Conservation (phyloP, 352 stramenopile genomes). For the Aphanomyces euteiches region DNA sequence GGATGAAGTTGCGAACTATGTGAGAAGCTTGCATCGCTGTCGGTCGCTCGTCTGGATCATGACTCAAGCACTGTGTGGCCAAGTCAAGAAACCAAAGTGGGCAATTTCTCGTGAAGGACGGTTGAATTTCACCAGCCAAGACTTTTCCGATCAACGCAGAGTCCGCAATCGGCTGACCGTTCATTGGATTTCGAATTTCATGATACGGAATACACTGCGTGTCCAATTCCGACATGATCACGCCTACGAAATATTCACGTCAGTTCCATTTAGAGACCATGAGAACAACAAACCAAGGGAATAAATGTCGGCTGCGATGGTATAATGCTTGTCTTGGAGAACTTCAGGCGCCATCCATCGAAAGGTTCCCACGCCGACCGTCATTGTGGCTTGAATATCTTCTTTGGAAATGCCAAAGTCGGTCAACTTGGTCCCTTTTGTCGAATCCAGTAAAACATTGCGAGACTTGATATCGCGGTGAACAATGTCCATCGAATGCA, state of each 20-base stretch:
- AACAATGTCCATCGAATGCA: constrained; percentile 62
- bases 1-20: too few species aligned
- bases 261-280: constrained; percentile 1
- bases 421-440: constrained; percentile 55
- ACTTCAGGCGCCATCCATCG: constrained; percentile 53
- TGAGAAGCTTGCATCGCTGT: constrained; percentile 35
- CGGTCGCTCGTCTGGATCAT: constrained; percentile 46
- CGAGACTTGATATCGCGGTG: constrained; percentile 61
- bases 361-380: constrained; percentile 46
- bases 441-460: constrained; percentile 60
- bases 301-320: constrained; percentile 51
- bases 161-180: constrained; percentile 3
- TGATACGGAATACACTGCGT: constrained; percentile 18
- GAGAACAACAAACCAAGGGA: constrained; percentile 32
- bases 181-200: constrained; percentile 18
- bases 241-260: constrained; percentile 1
- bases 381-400: constrained; percentile 55
- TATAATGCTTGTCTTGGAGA: constrained; percentile 45
- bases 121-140: not conserved
- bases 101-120: constrained; percentile 4
- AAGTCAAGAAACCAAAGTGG: constrained; percentile 30
- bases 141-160: constrained; percentile 22
- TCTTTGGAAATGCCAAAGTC: constrained; percentile 55
- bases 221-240: constrained; percentile 14
- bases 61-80: constrained; percentile 41